Evolutionary conservation across 257 asterid species (phyloP), one percentile per base, ranked within the genome.

Genomic region (Nicotiana undulata): DNA sequence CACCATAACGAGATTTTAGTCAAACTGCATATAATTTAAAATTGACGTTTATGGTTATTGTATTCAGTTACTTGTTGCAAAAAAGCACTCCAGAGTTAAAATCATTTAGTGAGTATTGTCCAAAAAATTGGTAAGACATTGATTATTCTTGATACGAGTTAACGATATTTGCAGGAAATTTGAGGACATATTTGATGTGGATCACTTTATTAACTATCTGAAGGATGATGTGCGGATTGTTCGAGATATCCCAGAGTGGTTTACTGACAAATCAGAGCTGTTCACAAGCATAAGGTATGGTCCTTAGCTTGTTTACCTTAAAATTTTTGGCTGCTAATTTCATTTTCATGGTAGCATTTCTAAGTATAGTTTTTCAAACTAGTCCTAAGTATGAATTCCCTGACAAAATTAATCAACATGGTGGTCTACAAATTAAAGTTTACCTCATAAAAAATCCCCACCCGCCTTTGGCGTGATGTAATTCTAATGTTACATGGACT

Each of bases 191-290:
- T 96, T 96, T 81, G 98, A 94, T 82, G 99, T 96, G 15, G 98
- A 93, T 86, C 99, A 96, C 85, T 96, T 96, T 85, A 90, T 94
- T 83, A 95, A 94, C 86, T 96, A 94, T 86, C 90, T 96, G 87
- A 94, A 89, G 90, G 88, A 93, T 82, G 99, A 94, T 82, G 98
- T 96, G 72, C 93, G 81, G 79, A 96, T 96, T 26, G 98, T 96
- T 81, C 97, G 93, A 20, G 98, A 96, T 87, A 92, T 96, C 70
- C 99, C 99, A 9, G 93, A 90, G 34, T 96, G 99, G 99, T 96
- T 96, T 89, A 93, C 99, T n/a, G 98, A 96, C 89, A 96, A 90
- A 88, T 80, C 98, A 68, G 99, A 96, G 90, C 88, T 96, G 83
- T 96, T 94, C 90, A 85, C 91, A 49, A 94, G 99, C 86, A 96